phyloP scores from a whole-genome alignment of 139 green algal genomes.

The Prasinococcaceae sp. region DNA sequence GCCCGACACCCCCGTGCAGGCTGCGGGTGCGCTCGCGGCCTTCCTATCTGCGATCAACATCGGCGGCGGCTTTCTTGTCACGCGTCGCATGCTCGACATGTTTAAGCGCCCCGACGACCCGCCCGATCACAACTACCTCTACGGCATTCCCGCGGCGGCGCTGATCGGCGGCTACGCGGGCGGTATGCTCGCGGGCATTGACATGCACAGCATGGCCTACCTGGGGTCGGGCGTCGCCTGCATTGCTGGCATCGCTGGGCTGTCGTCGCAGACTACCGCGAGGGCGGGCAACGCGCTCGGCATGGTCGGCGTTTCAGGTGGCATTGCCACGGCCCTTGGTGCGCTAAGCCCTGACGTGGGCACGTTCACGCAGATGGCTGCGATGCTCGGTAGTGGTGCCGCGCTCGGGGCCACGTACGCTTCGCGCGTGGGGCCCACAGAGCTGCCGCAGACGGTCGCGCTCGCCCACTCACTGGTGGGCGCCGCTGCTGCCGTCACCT shows the following conservation, averaged over 20 bases:
- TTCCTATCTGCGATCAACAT: constrained; percentile 67
- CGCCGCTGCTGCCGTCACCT: too few species aligned
- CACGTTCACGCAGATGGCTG: constrained; percentile 7
- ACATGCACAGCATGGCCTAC: too few species aligned
- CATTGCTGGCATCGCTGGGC: neutral
- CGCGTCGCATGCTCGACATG: constrained; percentile 78
- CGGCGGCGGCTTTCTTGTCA: constrained; percentile 75
- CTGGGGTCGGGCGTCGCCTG: neutral
- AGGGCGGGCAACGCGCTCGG: constrained; percentile 11
- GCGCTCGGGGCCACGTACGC: constrained; percentile 36
- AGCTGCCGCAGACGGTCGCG: constrained; percentile 46
- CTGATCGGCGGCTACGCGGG: neutral
- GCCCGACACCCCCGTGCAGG: neutral
- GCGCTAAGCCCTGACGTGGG: too few species aligned
- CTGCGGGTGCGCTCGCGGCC: constrained; percentile 48
- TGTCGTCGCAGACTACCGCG: constrained; percentile 7
- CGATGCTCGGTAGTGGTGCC: constrained; percentile 29
- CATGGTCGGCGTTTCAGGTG: neutral
- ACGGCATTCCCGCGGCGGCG: constrained; percentile 28
- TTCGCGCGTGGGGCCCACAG: constrained; percentile 45
- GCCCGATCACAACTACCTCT: constrained; percentile 62
- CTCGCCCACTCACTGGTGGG: constrained; percentile 27
- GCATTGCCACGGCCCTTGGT: constrained; percentile 1
- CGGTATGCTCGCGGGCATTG: neutral
- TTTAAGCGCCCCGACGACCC: constrained; percentile 72